Conservation (phyloP, 192 early-diverging fungal species). For the Coemansia sp. region DNA sequence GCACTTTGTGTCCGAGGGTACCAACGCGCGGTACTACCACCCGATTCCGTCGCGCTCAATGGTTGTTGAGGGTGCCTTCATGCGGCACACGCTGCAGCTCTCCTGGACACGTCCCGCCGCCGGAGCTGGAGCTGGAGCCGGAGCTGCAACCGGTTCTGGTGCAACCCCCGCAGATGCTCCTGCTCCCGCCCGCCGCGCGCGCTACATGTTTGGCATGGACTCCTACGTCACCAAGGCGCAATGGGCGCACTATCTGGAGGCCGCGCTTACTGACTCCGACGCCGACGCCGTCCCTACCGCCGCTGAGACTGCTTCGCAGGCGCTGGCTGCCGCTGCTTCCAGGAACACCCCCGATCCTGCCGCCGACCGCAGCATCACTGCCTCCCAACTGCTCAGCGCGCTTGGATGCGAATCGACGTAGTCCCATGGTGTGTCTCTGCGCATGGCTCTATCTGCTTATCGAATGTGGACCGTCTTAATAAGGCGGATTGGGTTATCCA, state of each 20-base stretch:
- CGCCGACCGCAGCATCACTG: slow-evolving; percentile 30
- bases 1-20: slow-evolving; percentile 49
- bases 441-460: too few relatives aligned
- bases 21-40: slow-evolving; percentile 53
- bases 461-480: too few relatives aligned
- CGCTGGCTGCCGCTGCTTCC: slow-evolving; percentile 29
- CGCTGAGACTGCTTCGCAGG: slow-evolving; percentile 37
- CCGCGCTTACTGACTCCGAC: slow-evolving; percentile 28
- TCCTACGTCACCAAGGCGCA: slow-evolving; percentile 34
- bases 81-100: slow-evolving; percentile 55
- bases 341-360: background rate
- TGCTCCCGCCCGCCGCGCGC: slow-evolving; percentile 19
- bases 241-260: slow-evolving; percentile 38
- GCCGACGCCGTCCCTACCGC: slow-evolving; percentile 21
- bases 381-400: slow-evolving; percentile 30
- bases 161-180: background rate
- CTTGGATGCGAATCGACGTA: slow-evolving; percentile 11
- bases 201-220: slow-evolving; percentile 56
- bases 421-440: background rate
- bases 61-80: slow-evolving; percentile 56
- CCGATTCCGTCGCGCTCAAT: slow-evolving; percentile 51
- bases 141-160: background rate
- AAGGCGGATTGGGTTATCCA: too few relatives aligned
- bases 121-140: background rate
- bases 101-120: slow-evolving; percentile 35